Percentiles rank a stretch among this genome's conserved stretches.
These are phyloP conservation scores for Malassezia vespertilionis DNA, from an alignment of 1,284 basidiomycete species.

Conservation along the genomic window DNA sequence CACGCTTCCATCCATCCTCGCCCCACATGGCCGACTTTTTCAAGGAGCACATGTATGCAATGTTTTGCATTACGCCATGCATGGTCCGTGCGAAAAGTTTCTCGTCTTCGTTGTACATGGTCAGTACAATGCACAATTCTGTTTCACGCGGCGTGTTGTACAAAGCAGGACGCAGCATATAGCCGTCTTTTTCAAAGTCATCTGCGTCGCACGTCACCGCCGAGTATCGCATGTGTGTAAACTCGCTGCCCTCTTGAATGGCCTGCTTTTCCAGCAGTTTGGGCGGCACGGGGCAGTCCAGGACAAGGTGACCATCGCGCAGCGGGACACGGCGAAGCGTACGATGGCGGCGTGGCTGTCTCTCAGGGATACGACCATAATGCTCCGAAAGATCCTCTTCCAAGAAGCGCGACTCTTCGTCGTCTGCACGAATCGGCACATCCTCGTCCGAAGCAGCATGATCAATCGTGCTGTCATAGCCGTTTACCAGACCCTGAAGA, in stretches of 20 bases:
- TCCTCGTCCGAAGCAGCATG: neutral
- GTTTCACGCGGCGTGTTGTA: constrained; percentile 60
- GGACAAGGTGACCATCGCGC: constrained; percentile 47
- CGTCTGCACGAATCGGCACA: no score
- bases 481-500: neutral
- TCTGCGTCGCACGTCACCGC: constrained; percentile 56
- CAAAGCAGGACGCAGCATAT: constrained; percentile 74
- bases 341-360: constrained; percentile 41
- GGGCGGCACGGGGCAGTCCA: constrained; percentile 47
- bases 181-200: constrained; percentile 70
- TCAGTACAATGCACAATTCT: constrained; percentile 70
- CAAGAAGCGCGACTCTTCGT: no score
- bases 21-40: constrained; percentile 95
- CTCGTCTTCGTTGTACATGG: constrained; percentile 88
- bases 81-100: constrained; percentile 82
- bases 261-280: constrained; percentile 48
- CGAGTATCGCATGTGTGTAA: constrained; percentile 57
- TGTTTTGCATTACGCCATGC: constrained; percentile 75
- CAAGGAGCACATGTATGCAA: constrained; percentile 61
- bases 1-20: constrained; percentile 88
- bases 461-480: neutral
- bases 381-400: neutral
- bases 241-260: constrained; percentile 53
- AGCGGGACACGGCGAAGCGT: constrained; percentile 49
- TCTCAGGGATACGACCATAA: constrained; percentile 14